Percentiles rank a stretch among this genome's conserved stretches.
phyloP scores from a whole-genome alignment of 805 yeast genomes.

The Teunomyces pallodes region DNA sequence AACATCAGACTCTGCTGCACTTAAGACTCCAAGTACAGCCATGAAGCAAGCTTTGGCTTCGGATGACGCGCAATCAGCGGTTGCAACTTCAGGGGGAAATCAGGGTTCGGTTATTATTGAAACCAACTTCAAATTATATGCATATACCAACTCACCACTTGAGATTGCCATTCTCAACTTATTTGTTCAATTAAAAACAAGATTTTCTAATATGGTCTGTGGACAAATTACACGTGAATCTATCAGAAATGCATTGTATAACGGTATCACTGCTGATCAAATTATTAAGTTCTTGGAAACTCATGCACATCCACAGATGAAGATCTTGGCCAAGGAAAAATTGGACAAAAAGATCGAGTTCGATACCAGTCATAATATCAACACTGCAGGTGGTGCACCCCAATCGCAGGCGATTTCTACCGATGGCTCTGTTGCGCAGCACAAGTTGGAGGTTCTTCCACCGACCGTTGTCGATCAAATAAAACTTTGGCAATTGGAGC shows the following conservation, averaged over 20 bases:
- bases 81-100: slow-evolving; percentile 7
- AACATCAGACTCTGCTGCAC: slow-evolving; percentile 76
- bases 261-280: slow-evolving; percentile 95
- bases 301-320: slow-evolving; percentile 94
- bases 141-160: slow-evolving; percentile 89
- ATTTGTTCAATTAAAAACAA: slow-evolving; percentile 78
- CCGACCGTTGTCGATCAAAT: slow-evolving; percentile 98
- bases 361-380: slow-evolving; percentile 48
- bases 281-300: slow-evolving; percentile 83
- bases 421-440: slow-evolving; percentile 38
- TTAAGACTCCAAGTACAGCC: slow-evolving; percentile 71
- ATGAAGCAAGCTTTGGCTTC: slow-evolving; percentile 60
- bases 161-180: slow-evolving; percentile 90
- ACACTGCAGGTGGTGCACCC: slow-evolving; percentile 43
- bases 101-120: slow-evolving; percentile 82
- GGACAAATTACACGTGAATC: slow-evolving; percentile 94
- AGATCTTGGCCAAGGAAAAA: slow-evolving; percentile 65
- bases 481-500: slow-evolving; percentile 91
- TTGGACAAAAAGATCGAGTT: slow-evolving; percentile 66
- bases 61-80: slow-evolving; percentile 12
- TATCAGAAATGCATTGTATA: slow-evolving; percentile 73
- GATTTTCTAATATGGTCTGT: slow-evolving; percentile 89
- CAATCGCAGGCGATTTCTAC: slow-evolving; percentile 23
- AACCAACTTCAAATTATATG: slow-evolving; percentile 89
- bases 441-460: slow-evolving; percentile 66